Conservation (phyloP, 352 stramenopile genomes). For the Globisporangium recalcitrans region DNA sequence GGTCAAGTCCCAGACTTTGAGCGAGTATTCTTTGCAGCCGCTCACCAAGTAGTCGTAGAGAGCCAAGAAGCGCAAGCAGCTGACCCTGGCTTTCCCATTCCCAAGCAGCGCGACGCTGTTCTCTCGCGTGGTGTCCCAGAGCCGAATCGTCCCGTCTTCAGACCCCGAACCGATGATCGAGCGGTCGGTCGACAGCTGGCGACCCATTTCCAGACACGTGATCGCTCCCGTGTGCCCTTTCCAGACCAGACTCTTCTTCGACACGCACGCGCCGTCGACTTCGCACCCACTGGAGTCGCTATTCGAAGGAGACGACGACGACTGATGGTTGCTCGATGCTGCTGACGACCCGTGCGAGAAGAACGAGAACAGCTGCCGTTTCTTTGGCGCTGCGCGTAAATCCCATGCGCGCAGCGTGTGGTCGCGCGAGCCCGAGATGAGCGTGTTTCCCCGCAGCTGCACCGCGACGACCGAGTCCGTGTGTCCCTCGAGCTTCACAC, state of each 20-base stretch:
- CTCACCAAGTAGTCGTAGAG: constrained; percentile 58
- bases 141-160: constrained; percentile 56
- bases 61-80: constrained; percentile 57
- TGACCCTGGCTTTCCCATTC: constrained; percentile 38
- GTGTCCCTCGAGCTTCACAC: constrained; percentile 50
- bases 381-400: constrained; percentile 51
- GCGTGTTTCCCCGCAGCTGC: constrained; percentile 48
- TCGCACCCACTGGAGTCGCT: constrained; percentile 24
- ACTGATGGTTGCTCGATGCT: background rate
- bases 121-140: constrained; percentile 73
- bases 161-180: constrained; percentile 63
- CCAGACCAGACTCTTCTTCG: constrained; percentile 57
- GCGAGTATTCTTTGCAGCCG: constrained; percentile 39
- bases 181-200: constrained; percentile 54
- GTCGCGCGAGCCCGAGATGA: constrained; percentile 70
- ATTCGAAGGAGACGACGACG: constrained; percentile 12
- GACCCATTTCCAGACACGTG: constrained; percentile 66
- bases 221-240: constrained; percentile 57
- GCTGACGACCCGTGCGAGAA: constrained; percentile 24
- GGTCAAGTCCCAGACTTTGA: constrained; percentile 73
- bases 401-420: constrained; percentile 73
- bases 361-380: constrained; percentile 58
- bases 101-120: constrained; percentile 44
- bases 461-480: constrained; percentile 46
- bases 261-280: constrained; percentile 51